Evolutionary conservation across 345 rosid species (phyloP).

Genomic region (Nasturtium officinale): DNA sequence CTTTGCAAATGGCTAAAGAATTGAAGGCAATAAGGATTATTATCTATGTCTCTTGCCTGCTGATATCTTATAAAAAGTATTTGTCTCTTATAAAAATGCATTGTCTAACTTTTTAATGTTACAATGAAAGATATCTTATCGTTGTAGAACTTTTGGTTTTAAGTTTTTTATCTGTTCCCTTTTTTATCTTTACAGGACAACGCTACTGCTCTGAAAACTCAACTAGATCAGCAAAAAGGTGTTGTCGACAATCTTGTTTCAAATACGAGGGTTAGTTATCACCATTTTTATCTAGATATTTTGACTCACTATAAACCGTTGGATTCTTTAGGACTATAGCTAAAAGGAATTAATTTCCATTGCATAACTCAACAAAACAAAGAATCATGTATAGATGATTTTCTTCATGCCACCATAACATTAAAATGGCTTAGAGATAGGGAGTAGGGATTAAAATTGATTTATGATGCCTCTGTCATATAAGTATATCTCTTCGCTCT

Average conservation of each 20-base stretch:
- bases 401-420: slow-evolving; percentile 10
- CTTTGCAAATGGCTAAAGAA: slow-evolving; percentile 12
- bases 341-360: not conserved
- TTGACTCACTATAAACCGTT: not conserved
- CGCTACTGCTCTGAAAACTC: slow-evolving; percentile 61
- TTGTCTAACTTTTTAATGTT: not conserved
- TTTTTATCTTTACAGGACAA: slow-evolving; percentile 54
- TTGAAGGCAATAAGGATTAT: not conserved
- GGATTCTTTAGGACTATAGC: not conserved
- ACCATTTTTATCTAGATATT: not conserved
- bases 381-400: slow-evolving; percentile 21
- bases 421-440: slow-evolving; percentile 3
- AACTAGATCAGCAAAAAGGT: slow-evolving; percentile 70
- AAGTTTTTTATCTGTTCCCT: not conserved
- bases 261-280: slow-evolving; percentile 62
- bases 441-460: not conserved
- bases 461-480: not conserved
- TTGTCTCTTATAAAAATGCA: not conserved
- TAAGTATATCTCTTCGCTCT: not conserved
- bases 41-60: not conserved
- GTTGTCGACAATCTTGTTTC: slow-evolving; percentile 79
- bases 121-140: not conserved
- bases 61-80: not conserved
- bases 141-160: not conserved
- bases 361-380: not conserved